Percentiles rank a stretch among this genome's conserved stretches.
These are phyloP conservation scores for Diaporthe vaccinii DNA, from an alignment of 2,329 filamentous ascomycete genomes.

Conservation along the genomic window DNA sequence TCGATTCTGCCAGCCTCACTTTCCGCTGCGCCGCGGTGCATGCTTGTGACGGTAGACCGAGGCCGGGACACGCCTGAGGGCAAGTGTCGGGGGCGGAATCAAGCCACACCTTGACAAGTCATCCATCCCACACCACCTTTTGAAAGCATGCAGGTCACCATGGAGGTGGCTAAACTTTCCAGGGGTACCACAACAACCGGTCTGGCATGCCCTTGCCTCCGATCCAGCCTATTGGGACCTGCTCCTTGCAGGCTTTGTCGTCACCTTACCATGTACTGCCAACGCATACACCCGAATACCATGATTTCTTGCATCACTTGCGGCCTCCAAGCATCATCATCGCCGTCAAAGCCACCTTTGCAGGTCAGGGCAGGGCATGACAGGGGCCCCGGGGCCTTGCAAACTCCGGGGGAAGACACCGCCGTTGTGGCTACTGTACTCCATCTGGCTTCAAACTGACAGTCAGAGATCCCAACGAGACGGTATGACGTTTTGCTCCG, in stretches of 20 bases:
- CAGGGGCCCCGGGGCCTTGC: slow-evolving; percentile 5
- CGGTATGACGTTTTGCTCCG: slow-evolving; percentile 32
- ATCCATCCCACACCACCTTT: slow-evolving; percentile 3
- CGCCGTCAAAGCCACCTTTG: background rate
- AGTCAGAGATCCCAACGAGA: background rate
- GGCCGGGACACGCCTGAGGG: slow-evolving; percentile 25
- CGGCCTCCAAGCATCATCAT: slow-evolving; percentile 31
- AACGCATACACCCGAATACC: slow-evolving; percentile 46
- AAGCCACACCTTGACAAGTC: slow-evolving; percentile 34
- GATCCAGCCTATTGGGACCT: slow-evolving; percentile 37
- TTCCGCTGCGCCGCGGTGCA: slow-evolving; percentile 15
- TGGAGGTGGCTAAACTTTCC: slow-evolving; percentile 33
- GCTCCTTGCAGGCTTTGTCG: slow-evolving; percentile 42
- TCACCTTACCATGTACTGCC: slow-evolving; percentile 50
- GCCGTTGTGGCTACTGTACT: slow-evolving; percentile 26
- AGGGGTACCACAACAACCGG: slow-evolving; percentile 17
- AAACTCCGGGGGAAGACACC: slow-evolving; percentile 29
- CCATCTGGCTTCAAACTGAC: background rate
- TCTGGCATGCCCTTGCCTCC: slow-evolving; percentile 27
- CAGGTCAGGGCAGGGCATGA: background rate
- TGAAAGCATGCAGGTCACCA: slow-evolving; percentile 18
- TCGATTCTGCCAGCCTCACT: slow-evolving; percentile 30
- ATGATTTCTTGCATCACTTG: slow-evolving; percentile 27
- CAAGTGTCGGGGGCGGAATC: background rate
- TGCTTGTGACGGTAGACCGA: slow-evolving; percentile 7